Base-by-base conservation (phyloP, 805 yeast species). In the Jamesozyma hellenica region DNA sequence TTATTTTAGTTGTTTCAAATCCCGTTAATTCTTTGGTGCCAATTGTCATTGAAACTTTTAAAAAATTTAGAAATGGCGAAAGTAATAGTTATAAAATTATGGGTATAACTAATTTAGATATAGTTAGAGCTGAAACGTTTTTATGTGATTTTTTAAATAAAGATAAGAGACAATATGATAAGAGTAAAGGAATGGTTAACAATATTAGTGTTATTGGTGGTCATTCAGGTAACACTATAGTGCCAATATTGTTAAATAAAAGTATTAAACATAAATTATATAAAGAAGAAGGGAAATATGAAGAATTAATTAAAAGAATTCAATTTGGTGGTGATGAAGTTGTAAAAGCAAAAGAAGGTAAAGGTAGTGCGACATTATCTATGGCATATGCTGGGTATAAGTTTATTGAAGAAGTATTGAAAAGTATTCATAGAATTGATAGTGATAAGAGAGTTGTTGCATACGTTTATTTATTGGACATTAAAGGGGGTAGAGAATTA, bases 11-110 rank as follows among this genome's bases (percentile, higher is more conserved):
- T 58, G 86, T 87, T 61, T 79, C 96, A 48, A 87, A 87, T 81
- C 96, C 96, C 38, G 96, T 87, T 63, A 87, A 87, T 81, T 87
- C 96, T 44, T 86, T 96, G 38, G 96, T 87, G 21, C 96, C 96
- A 61, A 86, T 87, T 66, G 96, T 84, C 42, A 85, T 94, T 45
- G 95, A 88, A 72, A 94, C 85, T 40, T 72, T 83, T 65, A 85
- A 84, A 74, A 5, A 21, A 21, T n/a, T n/a, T n/a, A 68, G 79
- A 53, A 74, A 74, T 67, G 88, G 88, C 55, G 88, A 78, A 45
- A 86, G 82, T 78, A 77, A 87, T 78, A 90, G 94, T 61, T 77
- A 80, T 75, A 82, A 79, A 65, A 71, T 87, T 60, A 86, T 87
- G 58, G 96, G 96, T 75, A 95, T 87, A 63, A 87, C 96, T 71